Conservation (phyloP, 176 grass and related monocot genomes). For the Musa itinerans region DNA sequence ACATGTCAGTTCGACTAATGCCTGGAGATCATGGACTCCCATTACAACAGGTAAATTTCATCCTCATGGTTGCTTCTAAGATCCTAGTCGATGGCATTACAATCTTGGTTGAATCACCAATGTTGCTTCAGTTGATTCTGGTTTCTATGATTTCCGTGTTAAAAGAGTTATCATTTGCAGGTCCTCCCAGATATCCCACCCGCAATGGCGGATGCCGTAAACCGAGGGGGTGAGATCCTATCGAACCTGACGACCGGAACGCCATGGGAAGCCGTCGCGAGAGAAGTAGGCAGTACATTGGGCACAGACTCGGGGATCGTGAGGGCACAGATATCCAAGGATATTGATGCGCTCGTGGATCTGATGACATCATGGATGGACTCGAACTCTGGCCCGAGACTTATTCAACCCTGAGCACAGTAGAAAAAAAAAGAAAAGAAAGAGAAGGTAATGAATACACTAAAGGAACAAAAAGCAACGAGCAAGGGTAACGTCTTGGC, state of each 20-base stretch:
- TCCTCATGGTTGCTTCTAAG: neutral
- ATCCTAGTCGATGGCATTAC: too few relatives aligned
- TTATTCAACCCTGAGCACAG: slow-evolving; percentile 44
- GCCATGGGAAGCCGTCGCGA: slow-evolving; percentile 84
- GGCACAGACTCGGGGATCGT: slow-evolving; percentile 57
- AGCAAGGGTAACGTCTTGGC: too few relatives aligned
- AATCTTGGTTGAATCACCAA: neutral
- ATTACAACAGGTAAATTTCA: slow-evolving; percentile 61
- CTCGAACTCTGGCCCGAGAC: slow-evolving; percentile 67
- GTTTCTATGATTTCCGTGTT: neutral
- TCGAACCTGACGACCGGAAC: slow-evolving; percentile 69
- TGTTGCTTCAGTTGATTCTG: neutral
- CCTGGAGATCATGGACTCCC: slow-evolving; percentile 86
- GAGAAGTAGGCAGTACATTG: slow-evolving; percentile 63
- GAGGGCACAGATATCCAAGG: slow-evolving; percentile 61
- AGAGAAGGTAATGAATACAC: too few relatives aligned
- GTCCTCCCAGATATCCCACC: slow-evolving; percentile 85
- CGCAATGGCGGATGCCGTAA: slow-evolving; percentile 89
- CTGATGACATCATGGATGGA: slow-evolving; percentile 33
- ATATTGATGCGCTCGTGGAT: slow-evolving; percentile 64
- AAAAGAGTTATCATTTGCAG: slow-evolving; percentile 27
- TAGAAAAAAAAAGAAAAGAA: too few relatives aligned
- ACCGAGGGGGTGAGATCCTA: slow-evolving; percentile 74
- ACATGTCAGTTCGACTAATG: slow-evolving; percentile 82
- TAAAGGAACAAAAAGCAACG: too few relatives aligned